phyloP scores from a whole-genome alignment of 2,329 filamentous ascomycete species.

The Alternaria incomplexa region DNA sequence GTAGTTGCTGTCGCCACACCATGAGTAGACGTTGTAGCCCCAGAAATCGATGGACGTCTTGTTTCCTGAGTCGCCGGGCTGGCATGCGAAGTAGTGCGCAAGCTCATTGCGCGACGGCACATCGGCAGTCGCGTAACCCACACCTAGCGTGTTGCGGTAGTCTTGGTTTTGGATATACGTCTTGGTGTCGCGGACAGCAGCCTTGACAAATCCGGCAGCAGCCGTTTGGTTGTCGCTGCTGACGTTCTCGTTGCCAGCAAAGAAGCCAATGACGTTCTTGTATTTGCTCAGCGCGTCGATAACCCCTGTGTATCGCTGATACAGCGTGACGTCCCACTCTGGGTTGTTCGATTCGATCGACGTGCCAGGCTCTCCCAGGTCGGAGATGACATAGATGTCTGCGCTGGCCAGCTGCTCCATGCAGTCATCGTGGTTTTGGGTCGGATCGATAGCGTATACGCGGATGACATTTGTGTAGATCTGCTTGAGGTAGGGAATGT shows the following conservation, averaged over 20 bases:
- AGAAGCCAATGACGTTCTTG: constrained; percentile 94
- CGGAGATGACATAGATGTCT: constrained; percentile 94
- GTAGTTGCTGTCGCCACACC: constrained; percentile 88
- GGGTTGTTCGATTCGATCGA: constrained; percentile 86
- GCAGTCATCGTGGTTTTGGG: constrained; percentile 77
- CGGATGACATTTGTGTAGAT: constrained; percentile 87
- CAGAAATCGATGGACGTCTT: constrained; percentile 85
- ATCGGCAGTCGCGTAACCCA: constrained; percentile 96
- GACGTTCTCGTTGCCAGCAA: constrained; percentile 96
- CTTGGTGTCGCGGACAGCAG: constrained; percentile 94
- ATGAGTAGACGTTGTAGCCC: constrained; percentile 99
- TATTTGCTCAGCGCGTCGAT: constrained; percentile 82
- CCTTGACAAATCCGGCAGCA: constrained; percentile 94
- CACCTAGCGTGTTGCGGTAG: constrained; percentile 75
- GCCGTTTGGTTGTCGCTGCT: constrained; percentile 85
- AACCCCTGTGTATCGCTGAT: constrained; percentile 80
- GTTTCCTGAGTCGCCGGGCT: constrained; percentile 52
- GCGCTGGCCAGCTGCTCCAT: constrained; percentile 82
- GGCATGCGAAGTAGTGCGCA: constrained; percentile 94
- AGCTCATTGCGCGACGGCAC: constrained; percentile 83
- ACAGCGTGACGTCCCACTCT: constrained; percentile 79
- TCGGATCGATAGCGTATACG: constrained; percentile 90
- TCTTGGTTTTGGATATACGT: constrained; percentile 80
- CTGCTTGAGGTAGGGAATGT: constrained; percentile 80
- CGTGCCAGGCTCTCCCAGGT: constrained; percentile 63